Percentiles rank a stretch among this genome's conserved stretches.
Conservation (phyloP, 2,329 filamentous ascomycete genomes). For the Juglanconis sp. region DNA sequence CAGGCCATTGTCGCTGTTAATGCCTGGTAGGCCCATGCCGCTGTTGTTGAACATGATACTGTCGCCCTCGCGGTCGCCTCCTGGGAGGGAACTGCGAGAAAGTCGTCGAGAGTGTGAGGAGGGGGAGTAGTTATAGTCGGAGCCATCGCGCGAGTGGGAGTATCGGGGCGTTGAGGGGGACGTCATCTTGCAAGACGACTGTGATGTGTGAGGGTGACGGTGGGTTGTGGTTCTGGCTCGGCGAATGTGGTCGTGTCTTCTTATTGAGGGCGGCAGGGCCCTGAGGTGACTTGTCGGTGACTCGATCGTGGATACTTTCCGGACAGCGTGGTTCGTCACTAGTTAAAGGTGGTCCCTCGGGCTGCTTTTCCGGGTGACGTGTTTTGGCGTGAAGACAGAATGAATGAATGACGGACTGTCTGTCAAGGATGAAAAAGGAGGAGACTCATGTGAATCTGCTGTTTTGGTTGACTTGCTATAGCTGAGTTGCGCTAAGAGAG, state of each 20-base stretch:
- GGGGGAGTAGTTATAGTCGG: constrained; percentile 47
- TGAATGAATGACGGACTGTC: not conserved
- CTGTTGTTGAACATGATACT: constrained; percentile 42
- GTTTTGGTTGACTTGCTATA: constrained; percentile 4
- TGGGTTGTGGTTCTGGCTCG: constrained; percentile 14
- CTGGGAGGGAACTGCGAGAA: constrained; percentile 34
- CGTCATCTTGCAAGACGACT: constrained; percentile 36
- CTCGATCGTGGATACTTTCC: not conserved
- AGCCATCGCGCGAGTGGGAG: constrained; percentile 55
- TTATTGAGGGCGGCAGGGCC: not conserved
- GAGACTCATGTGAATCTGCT: not conserved
- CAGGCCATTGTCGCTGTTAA: constrained; percentile 52
- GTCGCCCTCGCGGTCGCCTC: constrained; percentile 38
- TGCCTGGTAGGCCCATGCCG: constrained; percentile 33
- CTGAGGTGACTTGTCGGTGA: not conserved
- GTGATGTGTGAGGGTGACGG: constrained; percentile 2
- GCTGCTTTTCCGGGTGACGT: not conserved
- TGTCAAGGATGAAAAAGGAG: not conserved
- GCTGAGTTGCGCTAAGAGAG: constrained; percentile 13
- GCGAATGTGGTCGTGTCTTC: not conserved
- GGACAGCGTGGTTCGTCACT: not conserved
- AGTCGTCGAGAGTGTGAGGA: constrained; percentile 46
- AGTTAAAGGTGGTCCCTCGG: no score
- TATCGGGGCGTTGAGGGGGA: constrained; percentile 52
- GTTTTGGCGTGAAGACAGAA: not conserved